Evolutionary conservation across 257 asterid genomes (phyloP), one percentile per base, ranked within the genome.

Genomic region (Salvia rosmarinus): DNA sequence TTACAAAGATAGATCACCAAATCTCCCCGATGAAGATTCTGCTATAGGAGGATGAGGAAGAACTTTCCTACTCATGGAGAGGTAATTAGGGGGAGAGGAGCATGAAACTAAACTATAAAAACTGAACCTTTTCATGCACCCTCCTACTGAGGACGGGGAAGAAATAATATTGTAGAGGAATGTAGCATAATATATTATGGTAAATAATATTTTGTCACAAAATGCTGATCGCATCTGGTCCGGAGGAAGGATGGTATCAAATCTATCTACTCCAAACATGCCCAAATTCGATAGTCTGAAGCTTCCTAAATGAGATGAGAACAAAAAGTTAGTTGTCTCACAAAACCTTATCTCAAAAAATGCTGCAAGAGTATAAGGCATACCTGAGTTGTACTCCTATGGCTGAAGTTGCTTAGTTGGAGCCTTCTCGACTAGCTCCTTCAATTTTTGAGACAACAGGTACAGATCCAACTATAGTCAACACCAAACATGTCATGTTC

Each of bases 221-320:
- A 30, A 37, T 61, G 44, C 57, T 30, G 4, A 67, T 54, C 28
- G 77, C 56, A 92, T 96, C 95, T 89, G 94, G 73, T 96, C 97
- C 7, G 97, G 97, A 43, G 98, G 98, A 78, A 93, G 91, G 74
- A 92, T 90, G 54, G 98, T 97, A 84, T 92, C 98, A 77, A 90
- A 92, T 40, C 95, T 81, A 79, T 93, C 98, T 73, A 88, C 97
- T 78, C 98, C 97, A 79, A 88, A 90, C 98, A 93, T 90, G 65
- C 98, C 96, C 87, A 93, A 79, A 77, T 93, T 93, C 21, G 98
- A 88, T 49, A 93, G 62, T 1, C 97, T 87, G 81, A 90, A 93
- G 25, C 97, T 93, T 76, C 98, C 98, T 93, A 64, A 28, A 73
- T 6, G 61, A 32, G 58, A 59, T 60, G 68, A 42, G 6, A 25